A percentile compares a stretch with the other conserved stretches of the same genome.
Evolutionary conservation across 1,284 basidiomycete genomes (phyloP).

Genomic region (Trichosporon ovoides): DNA sequence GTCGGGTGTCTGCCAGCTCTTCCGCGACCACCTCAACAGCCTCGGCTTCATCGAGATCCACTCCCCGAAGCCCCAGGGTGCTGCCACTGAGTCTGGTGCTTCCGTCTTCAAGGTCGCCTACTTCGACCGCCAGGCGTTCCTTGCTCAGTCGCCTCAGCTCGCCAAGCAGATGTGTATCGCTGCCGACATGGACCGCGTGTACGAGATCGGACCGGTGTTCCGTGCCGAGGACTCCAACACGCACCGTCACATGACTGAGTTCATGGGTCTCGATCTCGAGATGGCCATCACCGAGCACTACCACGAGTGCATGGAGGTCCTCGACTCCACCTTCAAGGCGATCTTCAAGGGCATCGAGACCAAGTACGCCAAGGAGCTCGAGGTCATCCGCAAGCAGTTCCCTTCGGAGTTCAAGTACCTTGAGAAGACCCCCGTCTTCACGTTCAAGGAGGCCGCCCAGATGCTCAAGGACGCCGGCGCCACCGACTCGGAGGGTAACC

Average conservation of each 20-base stretch:
- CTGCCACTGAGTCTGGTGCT: constrained; percentile 94
- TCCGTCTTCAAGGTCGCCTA: constrained; percentile 97
- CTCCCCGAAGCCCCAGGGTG: constrained; percentile 93
- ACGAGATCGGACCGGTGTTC: constrained; percentile 91
- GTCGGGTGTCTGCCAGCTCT: constrained; percentile 78
- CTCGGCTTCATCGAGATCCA: constrained; percentile 82
- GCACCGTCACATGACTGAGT: constrained; percentile 97
- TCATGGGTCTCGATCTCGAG: constrained; percentile 97
- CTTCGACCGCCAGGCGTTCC: constrained; percentile 87
- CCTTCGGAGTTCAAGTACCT: constrained; percentile 85
- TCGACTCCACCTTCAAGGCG: constrained; percentile 74
- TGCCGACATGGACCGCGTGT: constrained; percentile 95
- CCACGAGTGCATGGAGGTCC: constrained; percentile 84
- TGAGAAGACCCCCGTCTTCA: constrained; percentile 72
- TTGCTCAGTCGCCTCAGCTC: constrained; percentile 94
- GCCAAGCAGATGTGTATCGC: constrained; percentile 99
- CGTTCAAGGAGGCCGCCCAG: constrained; percentile 81
- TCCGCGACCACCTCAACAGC: constrained; percentile 75
- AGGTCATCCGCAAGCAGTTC: constrained; percentile 75
- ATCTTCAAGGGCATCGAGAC: constrained; percentile 78
- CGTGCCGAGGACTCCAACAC: constrained; percentile 98
- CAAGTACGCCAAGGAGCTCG: constrained; percentile 73
- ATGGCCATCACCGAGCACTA: constrained; percentile 99
- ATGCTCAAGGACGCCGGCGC: constrained; percentile 80
- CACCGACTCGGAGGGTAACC: constrained; percentile 47